Conservation (phyloP, 1,284 basidiomycete species). For the Naganishia sp. region DNA sequence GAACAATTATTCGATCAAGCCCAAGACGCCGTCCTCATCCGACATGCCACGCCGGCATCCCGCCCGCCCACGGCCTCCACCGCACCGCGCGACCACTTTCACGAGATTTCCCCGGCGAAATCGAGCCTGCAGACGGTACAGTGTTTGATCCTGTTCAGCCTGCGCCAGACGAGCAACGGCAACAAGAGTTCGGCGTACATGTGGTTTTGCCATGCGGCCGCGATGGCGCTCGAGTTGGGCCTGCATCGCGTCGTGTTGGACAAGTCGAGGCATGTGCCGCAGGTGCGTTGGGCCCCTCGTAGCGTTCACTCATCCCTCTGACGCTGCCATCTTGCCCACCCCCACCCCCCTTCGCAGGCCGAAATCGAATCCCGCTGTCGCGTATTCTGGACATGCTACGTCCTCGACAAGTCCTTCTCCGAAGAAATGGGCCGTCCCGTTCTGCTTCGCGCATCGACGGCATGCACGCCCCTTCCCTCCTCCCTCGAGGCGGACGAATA, state of each 20-base stretch:
- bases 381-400: conserved; percentile 55
- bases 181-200: conserved; percentile 53
- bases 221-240: conserved; percentile 55
- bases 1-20: conserved; percentile 41
- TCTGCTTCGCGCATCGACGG: conserved; percentile 50
- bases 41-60: neutral
- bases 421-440: conserved; percentile 55
- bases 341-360: conserved; percentile 29
- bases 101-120: conserved; percentile 29
- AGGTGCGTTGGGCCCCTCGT: too few species aligned
- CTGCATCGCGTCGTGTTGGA: conserved; percentile 47
- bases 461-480: conserved; percentile 52
- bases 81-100: neutral
- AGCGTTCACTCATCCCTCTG: too few species aligned
- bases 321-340: too few species aligned
- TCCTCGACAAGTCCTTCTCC: conserved; percentile 53
- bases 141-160: conserved; percentile 51
- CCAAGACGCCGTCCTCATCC: conserved; percentile 33
- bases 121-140: conserved; percentile 49
- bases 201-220: conserved; percentile 51
- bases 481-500: conserved; percentile 54
- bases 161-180: conserved; percentile 55
- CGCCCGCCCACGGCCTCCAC: neutral
- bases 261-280: conserved; percentile 40
- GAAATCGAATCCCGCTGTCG: conserved; percentile 51